Conservation (phyloP, 257 asterid species). For the Lantana camara region DNA sequence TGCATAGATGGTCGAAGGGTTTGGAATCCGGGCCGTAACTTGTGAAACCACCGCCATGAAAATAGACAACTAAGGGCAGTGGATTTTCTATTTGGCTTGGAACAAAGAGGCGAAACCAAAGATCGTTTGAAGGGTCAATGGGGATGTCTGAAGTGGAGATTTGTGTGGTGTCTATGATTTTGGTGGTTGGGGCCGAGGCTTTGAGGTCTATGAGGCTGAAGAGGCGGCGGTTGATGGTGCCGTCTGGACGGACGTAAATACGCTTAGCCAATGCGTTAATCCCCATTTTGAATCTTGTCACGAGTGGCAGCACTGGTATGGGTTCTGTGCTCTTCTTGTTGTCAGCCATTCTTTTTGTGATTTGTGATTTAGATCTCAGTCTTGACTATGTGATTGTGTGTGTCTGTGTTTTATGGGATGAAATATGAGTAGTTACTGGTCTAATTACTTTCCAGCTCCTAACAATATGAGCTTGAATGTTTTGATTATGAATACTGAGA, state of each 20-base stretch:
- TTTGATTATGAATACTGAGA: no score
- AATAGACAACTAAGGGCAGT: constrained; percentile 42
- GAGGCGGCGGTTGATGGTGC: constrained; percentile 30
- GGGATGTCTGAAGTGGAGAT: constrained; percentile 31
- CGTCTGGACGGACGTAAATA: constrained; percentile 14
- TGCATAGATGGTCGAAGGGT: constrained; percentile 30
- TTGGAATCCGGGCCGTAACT: constrained; percentile 27
- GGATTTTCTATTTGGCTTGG: constrained; percentile 21
- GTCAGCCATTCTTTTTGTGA: constrained; percentile 22
- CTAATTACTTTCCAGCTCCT: background rate
- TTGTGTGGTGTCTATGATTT: constrained; percentile 14
- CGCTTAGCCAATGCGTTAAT: background rate
- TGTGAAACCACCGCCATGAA: constrained; percentile 50
- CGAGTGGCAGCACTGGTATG: constrained; percentile 29
- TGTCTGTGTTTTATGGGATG: no score
- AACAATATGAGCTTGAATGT: background rate
- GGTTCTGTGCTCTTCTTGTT: background rate
- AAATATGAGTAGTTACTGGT: background rate
- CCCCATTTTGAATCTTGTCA: constrained; percentile 28
- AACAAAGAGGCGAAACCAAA: constrained; percentile 43
- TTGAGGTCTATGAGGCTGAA: constrained; percentile 25
- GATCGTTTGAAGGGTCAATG: constrained; percentile 33
- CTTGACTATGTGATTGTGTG: background rate
- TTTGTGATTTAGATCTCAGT: constrained; percentile 1
- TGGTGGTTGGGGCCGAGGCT: constrained; percentile 31